phyloP scores from a whole-genome alignment of 495 filamentous ascomycete genomes.

The Lasiosphaeris hirsuta region DNA sequence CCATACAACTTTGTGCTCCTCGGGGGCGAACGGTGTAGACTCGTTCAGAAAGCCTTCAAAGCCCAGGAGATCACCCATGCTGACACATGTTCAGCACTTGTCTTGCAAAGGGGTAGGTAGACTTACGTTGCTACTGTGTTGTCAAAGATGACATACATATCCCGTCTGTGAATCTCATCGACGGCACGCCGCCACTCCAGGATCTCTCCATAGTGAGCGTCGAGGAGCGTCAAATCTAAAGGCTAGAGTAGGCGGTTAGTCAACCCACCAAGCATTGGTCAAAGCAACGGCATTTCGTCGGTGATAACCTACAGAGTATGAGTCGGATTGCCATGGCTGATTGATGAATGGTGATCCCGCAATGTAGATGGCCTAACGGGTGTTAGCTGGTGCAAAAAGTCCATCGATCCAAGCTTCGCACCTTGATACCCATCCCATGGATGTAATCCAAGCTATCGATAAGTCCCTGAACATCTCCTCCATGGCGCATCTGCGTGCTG shows the following conservation, averaged over 20 bases:
- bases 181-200: conserved; percentile 61
- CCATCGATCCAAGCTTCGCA: not conserved
- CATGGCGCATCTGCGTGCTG: conserved; percentile 66
- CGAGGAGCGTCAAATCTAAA: conserved; percentile 21
- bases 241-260: conserved; percentile 14
- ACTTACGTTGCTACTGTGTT: conserved; percentile 62
- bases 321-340: conserved; percentile 49
- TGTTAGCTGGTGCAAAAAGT: not conserved
- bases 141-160: conserved; percentile 72
- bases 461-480: conserved; percentile 64
- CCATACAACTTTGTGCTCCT: conserved; percentile 56
- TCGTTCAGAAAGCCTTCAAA: conserved; percentile 63
- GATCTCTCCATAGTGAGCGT: conserved; percentile 46
- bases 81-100: not conserved
- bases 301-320: conserved; percentile 41
- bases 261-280: not conserved
- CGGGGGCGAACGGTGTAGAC: conserved; percentile 53
- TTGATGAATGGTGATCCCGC: conserved; percentile 53
- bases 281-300: too few relatives aligned
- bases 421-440: conserved; percentile 68
- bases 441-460: conserved; percentile 68
- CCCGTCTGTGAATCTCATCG: conserved; percentile 61
- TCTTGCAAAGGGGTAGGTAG: not conserved
- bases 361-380: conserved; percentile 59
- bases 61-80: conserved; percentile 64